Evolutionary conservation across 371 early-diverging fungal species (phyloP).

Genomic region (Synchytrium microbalum): DNA sequence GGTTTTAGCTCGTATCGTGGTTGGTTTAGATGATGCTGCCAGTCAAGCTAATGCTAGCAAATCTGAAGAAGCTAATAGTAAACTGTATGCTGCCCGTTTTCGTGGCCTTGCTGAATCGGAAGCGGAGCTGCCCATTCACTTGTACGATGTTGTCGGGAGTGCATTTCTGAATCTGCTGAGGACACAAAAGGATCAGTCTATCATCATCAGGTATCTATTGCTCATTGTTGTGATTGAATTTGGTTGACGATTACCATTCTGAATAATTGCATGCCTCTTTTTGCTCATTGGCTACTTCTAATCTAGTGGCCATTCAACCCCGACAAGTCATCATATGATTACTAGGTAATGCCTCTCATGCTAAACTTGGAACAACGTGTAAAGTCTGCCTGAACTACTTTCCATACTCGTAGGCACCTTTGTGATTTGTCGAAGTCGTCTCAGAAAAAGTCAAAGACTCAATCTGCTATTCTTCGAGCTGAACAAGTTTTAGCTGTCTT

Average conservation of each 20-base stretch:
- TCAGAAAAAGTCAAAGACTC: constrained; percentile 74
- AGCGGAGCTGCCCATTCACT: constrained; percentile 60
- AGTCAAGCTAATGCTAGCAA: too few relatives aligned
- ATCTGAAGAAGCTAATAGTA: background rate
- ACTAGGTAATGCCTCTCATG: constrained; percentile 5
- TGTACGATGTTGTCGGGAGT: constrained; percentile 76
- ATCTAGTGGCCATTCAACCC: constrained; percentile 1
- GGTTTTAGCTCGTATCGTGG: too few relatives aligned
- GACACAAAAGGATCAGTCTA: constrained; percentile 46
- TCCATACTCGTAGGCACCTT: constrained; percentile 44
- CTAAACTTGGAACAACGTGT: constrained; percentile 1
- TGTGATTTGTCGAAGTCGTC: constrained; percentile 60
- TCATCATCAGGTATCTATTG: constrained; percentile 36
- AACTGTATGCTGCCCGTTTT: background rate
- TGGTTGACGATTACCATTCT: too few relatives aligned
- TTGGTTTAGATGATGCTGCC: too few relatives aligned
- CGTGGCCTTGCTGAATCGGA: background rate
- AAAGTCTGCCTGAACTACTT: background rate
- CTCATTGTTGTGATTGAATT: constrained; percentile 11
- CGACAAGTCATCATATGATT: constrained; percentile 11
- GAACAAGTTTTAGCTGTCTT: constrained; percentile 73
- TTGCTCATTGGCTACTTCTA: background rate
- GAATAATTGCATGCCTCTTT: background rate
- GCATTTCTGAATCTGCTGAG: constrained; percentile 62
- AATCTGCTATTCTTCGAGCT: constrained; percentile 60